Percentiles rank a stretch among this genome's conserved stretches.
These are phyloP conservation scores for Botrytis paeoniae DNA, from an alignment of 2,329 filamentous ascomycete species.

Conservation along the genomic window DNA sequence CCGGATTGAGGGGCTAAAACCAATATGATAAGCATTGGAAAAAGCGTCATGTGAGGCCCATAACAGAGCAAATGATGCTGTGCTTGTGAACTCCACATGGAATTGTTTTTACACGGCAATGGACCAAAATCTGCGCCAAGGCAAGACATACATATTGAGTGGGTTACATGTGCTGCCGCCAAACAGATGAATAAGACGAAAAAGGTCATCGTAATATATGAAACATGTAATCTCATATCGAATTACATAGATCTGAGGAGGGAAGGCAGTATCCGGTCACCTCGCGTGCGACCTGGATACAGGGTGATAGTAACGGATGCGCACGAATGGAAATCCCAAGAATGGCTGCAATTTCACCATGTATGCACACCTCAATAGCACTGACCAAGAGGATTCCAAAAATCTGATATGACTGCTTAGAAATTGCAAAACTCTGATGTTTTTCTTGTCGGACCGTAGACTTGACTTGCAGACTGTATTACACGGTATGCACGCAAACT, in stretches of 20 bases:
- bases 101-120: neutral
- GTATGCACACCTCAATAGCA: constrained; percentile 3
- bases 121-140: neutral
- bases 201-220: neutral
- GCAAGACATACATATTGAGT: neutral
- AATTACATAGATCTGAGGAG: neutral
- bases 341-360: neutral
- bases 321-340: neutral
- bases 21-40: neutral
- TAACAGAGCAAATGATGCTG: constrained; percentile 14
- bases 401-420: neutral
- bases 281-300: neutral
- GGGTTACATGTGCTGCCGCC: neutral
- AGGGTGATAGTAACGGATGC: neutral
- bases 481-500: neutral
- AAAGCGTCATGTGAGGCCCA: neutral
- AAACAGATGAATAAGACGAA: neutral
- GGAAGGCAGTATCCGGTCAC: neutral
- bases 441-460: neutral
- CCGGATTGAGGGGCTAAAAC: neutral
- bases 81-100: constrained; percentile 2
- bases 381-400: neutral
- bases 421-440: neutral
- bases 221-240: neutral
- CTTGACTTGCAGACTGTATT: neutral